phyloP scores from a whole-genome alignment of 2,329 filamentous ascomycete species.

The Talaromyces sp. region DNA sequence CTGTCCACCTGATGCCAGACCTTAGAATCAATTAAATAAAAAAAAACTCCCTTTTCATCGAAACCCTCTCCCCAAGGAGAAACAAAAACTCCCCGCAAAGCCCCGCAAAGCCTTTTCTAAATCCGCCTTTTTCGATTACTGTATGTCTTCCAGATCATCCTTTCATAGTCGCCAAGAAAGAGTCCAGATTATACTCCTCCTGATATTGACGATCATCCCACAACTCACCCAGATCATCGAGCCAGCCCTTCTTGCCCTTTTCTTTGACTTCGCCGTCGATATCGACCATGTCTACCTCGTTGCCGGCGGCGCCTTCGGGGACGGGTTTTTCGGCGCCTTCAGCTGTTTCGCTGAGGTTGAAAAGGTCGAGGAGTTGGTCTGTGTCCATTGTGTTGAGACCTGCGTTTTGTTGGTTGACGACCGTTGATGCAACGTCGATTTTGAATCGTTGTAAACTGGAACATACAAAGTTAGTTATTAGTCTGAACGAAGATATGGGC shows the following conservation, averaged over 20 bases:
- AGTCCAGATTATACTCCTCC: constrained; percentile 94
- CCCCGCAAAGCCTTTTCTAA: neutral
- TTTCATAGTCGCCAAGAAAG: constrained; percentile 93
- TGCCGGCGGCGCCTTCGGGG: constrained; percentile 54
- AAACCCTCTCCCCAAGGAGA: neutral
- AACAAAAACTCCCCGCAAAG: neutral
- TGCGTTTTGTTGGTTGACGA: constrained; percentile 98
- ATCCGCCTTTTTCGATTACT: neutral
- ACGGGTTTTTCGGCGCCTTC: constrained; percentile 59
- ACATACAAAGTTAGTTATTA: neutral
- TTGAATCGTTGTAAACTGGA: constrained; percentile 93
- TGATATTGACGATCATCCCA: constrained; percentile 99
- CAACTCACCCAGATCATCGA: constrained; percentile 91
- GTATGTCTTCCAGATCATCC: constrained; percentile 32
- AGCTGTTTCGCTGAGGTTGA: constrained; percentile 77
- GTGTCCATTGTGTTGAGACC: constrained; percentile 96
- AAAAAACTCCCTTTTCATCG: neutral
- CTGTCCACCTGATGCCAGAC: neutral
- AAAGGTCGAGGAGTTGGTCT: constrained; percentile 94
- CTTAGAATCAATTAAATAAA: neutral
- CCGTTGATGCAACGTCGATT: constrained; percentile 95
- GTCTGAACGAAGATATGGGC: neutral
- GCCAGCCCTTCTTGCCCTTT: constrained; percentile 93
- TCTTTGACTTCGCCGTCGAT: constrained; percentile 88
- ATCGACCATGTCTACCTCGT: constrained; percentile 77